phyloP scores from a whole-genome alignment of 2,329 filamentous ascomycete species.

The Epichloe typhina region DNA sequence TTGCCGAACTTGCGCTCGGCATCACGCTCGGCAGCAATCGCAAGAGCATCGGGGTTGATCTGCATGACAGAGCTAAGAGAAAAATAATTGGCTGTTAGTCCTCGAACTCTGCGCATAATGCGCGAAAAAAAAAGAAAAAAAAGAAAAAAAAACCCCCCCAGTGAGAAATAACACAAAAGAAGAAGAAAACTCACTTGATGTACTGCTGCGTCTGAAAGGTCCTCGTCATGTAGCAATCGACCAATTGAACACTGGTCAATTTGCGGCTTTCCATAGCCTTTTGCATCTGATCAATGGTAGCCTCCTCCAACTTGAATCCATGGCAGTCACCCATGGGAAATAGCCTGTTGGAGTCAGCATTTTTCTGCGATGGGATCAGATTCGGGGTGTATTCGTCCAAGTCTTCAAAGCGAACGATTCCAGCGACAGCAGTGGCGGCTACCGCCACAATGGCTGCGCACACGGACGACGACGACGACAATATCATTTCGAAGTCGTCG shows the following conservation, averaged over 20 bases:
- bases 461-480: not conserved
- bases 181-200: slow-evolving; percentile 35
- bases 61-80: slow-evolving; percentile 42
- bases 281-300: slow-evolving; percentile 56
- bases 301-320: slow-evolving; percentile 51
- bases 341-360: slow-evolving; percentile 22
- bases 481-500: not conserved
- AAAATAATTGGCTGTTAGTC: no score
- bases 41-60: slow-evolving; percentile 52
- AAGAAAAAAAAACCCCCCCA: no score
- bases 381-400: slow-evolving; percentile 14
- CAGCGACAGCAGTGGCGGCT: slow-evolving; percentile 2
- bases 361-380: slow-evolving; percentile 22
- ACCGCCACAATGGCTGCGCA: slow-evolving; percentile 1
- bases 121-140: no score
- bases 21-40: slow-evolving; percentile 49
- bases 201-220: slow-evolving; percentile 50
- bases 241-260: slow-evolving; percentile 44
- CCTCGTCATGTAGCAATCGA: slow-evolving; percentile 49
- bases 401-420: slow-evolving; percentile 1
- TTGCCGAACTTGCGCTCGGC: slow-evolving; percentile 41
- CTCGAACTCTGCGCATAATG: no score
- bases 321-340: slow-evolving; percentile 53
- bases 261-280: slow-evolving; percentile 36
- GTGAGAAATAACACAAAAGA: not conserved